A percentile compares a stretch with the other conserved stretches of the same genome.
These are phyloP conservation scores for Xylariaceae sp. DNA, from an alignment of 2,329 filamentous ascomycete genomes.

Conservation along the genomic window DNA sequence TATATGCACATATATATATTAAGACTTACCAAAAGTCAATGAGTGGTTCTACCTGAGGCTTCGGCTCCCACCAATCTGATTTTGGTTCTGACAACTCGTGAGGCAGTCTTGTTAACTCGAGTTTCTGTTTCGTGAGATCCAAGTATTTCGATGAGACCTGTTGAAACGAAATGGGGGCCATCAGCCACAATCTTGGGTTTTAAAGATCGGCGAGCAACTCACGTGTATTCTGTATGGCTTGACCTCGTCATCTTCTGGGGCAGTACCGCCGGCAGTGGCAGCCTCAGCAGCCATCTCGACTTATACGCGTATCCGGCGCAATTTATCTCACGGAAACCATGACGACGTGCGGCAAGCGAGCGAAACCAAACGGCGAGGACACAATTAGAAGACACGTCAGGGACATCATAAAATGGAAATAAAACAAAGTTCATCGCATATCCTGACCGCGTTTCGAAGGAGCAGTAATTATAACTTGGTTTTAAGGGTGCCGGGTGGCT, in stretches of 20 bases:
- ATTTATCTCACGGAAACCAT: constrained; percentile 16
- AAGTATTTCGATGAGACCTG: constrained; percentile 70
- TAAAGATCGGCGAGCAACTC: constrained; percentile 36
- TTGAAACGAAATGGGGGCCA: neutral
- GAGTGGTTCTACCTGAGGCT: constrained; percentile 63
- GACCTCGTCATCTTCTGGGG: constrained; percentile 45
- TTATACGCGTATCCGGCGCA: constrained; percentile 9
- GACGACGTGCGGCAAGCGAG: constrained; percentile 5
- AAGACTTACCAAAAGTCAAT: constrained; percentile 64
- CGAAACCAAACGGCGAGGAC: neutral
- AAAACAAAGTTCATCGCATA: constrained; percentile 16
- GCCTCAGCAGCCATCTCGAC: constrained; percentile 30
- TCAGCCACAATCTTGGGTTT: constrained; percentile 32
- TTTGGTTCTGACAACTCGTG: constrained; percentile 55
- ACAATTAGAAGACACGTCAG: neutral
- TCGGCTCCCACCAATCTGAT: constrained; percentile 62
- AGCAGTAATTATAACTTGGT: constrained; percentile 30
- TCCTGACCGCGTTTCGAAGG: neutral
- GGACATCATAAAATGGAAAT: neutral
- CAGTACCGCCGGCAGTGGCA: constrained; percentile 33
- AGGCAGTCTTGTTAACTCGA: constrained; percentile 67
- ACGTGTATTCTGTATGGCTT: constrained; percentile 62
- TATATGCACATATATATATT: no score
- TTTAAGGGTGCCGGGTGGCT: constrained; percentile 36
- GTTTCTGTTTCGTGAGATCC: constrained; percentile 67